Conservation (phyloP, 2,329 filamentous ascomycete genomes). For the Cadophora sp. region DNA sequence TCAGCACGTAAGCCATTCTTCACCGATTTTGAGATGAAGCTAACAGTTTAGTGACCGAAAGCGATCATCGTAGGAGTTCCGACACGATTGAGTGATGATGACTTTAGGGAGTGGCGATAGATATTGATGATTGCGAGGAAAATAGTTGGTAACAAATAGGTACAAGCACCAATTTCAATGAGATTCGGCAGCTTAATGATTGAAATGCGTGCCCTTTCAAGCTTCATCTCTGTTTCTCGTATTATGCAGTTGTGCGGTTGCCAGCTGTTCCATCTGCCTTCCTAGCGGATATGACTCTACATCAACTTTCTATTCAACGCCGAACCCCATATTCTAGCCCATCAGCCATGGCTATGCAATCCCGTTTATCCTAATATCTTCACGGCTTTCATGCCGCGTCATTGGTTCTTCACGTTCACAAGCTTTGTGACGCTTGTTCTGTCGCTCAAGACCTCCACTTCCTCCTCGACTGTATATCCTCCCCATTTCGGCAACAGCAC, state of each 20-base stretch:
- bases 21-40: neutral
- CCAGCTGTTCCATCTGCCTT: too few relatives aligned
- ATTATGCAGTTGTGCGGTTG: neutral
- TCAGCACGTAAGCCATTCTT: slow-evolving; percentile 85
- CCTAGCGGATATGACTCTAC: too few relatives aligned
- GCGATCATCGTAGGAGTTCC: slow-evolving; percentile 7
- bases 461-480: neutral
- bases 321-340: neutral
- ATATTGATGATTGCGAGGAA: slow-evolving; percentile 33
- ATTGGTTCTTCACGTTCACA: neutral
- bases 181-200: slow-evolving; percentile 1
- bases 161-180: neutral
- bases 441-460: neutral
- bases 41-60: slow-evolving; percentile 20
- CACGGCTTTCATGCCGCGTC: too few relatives aligned
- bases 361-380: neutral
- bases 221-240: neutral
- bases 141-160: neutral
- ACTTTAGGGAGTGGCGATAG: slow-evolving; percentile 16
- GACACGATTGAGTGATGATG: slow-evolving; percentile 10
- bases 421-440: neutral
- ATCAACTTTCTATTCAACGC: too few relatives aligned
- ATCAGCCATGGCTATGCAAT: neutral
- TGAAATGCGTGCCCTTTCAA: slow-evolving; percentile 1
- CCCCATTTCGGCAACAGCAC: neutral